Evolutionary conservation across 2,329 filamentous ascomycete species (phyloP).

Genomic region (Elsinoe perseae): DNA sequence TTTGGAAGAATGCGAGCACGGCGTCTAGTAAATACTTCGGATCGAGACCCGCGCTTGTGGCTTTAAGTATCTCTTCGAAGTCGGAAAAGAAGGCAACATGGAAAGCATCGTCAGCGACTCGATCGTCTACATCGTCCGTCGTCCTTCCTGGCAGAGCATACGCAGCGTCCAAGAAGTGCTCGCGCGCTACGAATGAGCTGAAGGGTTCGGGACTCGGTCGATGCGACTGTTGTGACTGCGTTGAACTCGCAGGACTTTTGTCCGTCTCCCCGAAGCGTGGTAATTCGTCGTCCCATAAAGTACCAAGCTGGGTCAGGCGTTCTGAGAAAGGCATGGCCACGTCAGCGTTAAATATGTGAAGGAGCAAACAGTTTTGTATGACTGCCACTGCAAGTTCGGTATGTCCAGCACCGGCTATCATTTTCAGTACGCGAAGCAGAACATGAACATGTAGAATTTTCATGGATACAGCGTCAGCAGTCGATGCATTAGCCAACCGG

Average conservation of each 20-base stretch:
- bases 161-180: constrained; percentile 42
- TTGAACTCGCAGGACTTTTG: background rate
- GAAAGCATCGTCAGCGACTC: constrained; percentile 59
- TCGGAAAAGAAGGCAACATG: constrained; percentile 75
- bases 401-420: constrained; percentile 70
- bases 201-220: constrained; percentile 28
- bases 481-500: background rate
- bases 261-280: constrained; percentile 66
- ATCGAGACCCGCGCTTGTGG: constrained; percentile 31
- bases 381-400: constrained; percentile 65
- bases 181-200: constrained; percentile 43
- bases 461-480: constrained; percentile 17
- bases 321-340: constrained; percentile 2
- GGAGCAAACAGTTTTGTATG: constrained; percentile 78
- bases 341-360: constrained; percentile 54
- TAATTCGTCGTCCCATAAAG: constrained; percentile 83
- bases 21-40: constrained; percentile 54
- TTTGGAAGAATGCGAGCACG: constrained; percentile 44
- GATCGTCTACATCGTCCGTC: constrained; percentile 64
- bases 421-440: constrained; percentile 64
- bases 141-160: constrained; percentile 62
- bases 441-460: constrained; percentile 55
- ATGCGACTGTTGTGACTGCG: background rate
- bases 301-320: constrained; percentile 44
- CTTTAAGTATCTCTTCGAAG: constrained; percentile 55